Conservation (phyloP, 345 rosid genomes). For the Corchorus olitorius region DNA sequence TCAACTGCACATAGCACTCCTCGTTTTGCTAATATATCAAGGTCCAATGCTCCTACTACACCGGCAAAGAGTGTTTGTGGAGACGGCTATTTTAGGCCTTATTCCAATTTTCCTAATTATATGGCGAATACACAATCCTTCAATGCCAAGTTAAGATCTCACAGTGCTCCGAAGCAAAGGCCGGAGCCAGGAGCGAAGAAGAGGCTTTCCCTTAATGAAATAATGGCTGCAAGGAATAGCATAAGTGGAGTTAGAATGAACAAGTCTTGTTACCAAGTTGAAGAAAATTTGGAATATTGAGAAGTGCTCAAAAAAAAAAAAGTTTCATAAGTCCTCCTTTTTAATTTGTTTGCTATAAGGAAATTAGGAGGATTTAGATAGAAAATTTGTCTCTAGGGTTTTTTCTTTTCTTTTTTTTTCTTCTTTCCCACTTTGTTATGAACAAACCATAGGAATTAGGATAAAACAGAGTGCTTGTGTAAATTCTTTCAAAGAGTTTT, state of each 20-base stretch:
- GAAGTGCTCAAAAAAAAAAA: background rate
- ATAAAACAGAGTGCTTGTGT: background rate
- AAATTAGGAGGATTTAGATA: background rate
- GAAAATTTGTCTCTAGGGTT: background rate
- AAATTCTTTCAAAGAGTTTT: background rate
- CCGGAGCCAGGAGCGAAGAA: slow-evolving; percentile 50
- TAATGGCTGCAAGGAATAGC: slow-evolving; percentile 62
- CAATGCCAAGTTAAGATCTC: slow-evolving; percentile 71
- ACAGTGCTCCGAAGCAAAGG: slow-evolving; percentile 74
- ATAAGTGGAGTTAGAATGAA: slow-evolving; percentile 48
- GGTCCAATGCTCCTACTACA: slow-evolving; percentile 32
- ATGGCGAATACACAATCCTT: slow-evolving; percentile 84
- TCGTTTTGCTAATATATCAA: slow-evolving; percentile 33
- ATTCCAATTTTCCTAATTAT: slow-evolving; percentile 58
- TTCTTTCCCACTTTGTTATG: slow-evolving; percentile 8
- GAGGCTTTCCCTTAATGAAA: slow-evolving; percentile 60
- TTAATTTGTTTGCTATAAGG: background rate
- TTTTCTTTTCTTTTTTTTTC: too few species aligned
- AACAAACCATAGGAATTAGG: background rate
- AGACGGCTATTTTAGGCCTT: slow-evolving; percentile 42
- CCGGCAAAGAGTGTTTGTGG: slow-evolving; percentile 51
- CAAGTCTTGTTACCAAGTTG: slow-evolving; percentile 39
- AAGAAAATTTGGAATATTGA: slow-evolving; percentile 22
- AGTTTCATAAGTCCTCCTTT: background rate
- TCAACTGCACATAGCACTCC: slow-evolving; percentile 67